Base-by-base conservation (phyloP, 2,329 filamentous ascomycete genomes). In the Emericellopsis atlantica region DNA sequence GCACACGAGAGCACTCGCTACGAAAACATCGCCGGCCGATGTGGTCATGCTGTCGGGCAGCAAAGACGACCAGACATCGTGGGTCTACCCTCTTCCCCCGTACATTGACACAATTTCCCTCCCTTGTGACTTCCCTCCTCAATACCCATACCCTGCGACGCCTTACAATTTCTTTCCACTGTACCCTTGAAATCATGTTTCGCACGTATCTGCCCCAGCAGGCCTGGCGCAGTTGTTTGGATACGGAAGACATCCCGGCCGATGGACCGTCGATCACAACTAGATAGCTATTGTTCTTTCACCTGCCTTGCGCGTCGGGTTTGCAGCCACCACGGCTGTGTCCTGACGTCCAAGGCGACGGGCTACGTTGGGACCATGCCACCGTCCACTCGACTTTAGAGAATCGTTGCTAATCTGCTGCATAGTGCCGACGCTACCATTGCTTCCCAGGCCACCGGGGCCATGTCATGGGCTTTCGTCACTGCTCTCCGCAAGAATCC, bases 401-500 rank as follows among this genome's bases (percentile, higher is more conserved):
- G 11, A 16, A 29, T 21, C n/a, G n/a, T 12, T 38, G 26, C 40
- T 44, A 36, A 44, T 21, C 36, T 14, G 4, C 16, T 42, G 35
- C 41, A 22, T 52, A 95, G 88, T 48, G 84, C 87, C 61, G 92
- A 98, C 59, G 89, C 90, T n/a, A 84, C 79, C 16, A 95, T 96
- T 52, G 79, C 74, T 31, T 83, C 88, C 40, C 76, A 95, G 63
- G 90, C 92, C 23, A 96, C 92, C 0, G 92, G 92, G 40, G 92
- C 92, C 56, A 96, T 98, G 92, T 95, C 88, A 2, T 96, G 85
- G 80, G 92, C 92, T 9, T 98, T 98, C 59, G 89, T 98, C 58
- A 83, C 72, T 5, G 82, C 89, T 35, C 74, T 98, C 50, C 90
- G 87, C 68, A 95, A 95, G 74, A 94, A 96, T 59, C 89, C 90